Percentiles rank a stretch among this genome's conserved stretches.
phyloP scores from a whole-genome alignment of 768 basidiomycete species.

The Lanmaoa pseudosensibilis region DNA sequence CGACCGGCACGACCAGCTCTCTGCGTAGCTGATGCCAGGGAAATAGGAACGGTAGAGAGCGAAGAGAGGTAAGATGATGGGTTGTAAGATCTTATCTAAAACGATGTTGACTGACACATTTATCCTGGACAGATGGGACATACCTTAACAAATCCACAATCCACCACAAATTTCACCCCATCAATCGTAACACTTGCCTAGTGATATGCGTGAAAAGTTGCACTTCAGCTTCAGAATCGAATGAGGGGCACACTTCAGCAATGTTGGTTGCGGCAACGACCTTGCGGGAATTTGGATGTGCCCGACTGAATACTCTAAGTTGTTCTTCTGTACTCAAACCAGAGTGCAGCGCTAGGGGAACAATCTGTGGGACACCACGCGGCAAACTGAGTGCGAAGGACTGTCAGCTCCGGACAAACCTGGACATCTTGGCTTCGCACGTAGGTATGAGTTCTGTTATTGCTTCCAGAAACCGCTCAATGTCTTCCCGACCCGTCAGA shows the following conservation, averaged over 20 bases:
- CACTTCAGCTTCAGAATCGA: neutral
- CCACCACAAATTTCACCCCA: constrained; percentile 90
- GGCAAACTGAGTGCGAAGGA: constrained; percentile 42
- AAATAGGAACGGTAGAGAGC: constrained; percentile 79
- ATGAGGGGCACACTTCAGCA: constrained; percentile 65
- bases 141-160: constrained; percentile 95
- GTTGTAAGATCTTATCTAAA: constrained; percentile 86
- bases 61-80: constrained; percentile 83
- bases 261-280: constrained; percentile 94
- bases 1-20: constrained; percentile 94
- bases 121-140: constrained; percentile 8
- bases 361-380: constrained; percentile 53
- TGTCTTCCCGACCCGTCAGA: constrained; percentile 94
- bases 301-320: constrained; percentile 75
- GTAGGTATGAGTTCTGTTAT: constrained; percentile 75
- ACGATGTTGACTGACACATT: neutral
- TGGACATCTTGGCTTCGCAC: constrained; percentile 37
- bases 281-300: constrained; percentile 78
- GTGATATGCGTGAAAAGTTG: neutral
- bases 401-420: neutral
- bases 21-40: constrained; percentile 87
- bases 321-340: constrained; percentile 90
- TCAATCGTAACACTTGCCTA: constrained; percentile 97
- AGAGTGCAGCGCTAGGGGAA: constrained; percentile 81
- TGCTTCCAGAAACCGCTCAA: constrained; percentile 82